A percentile compares a stretch with the other conserved stretches of the same genome.
These are phyloP conservation scores for Naganishia sp. DNA, from an alignment of 1,284 basidiomycete genomes.

Conservation along the genomic window DNA sequence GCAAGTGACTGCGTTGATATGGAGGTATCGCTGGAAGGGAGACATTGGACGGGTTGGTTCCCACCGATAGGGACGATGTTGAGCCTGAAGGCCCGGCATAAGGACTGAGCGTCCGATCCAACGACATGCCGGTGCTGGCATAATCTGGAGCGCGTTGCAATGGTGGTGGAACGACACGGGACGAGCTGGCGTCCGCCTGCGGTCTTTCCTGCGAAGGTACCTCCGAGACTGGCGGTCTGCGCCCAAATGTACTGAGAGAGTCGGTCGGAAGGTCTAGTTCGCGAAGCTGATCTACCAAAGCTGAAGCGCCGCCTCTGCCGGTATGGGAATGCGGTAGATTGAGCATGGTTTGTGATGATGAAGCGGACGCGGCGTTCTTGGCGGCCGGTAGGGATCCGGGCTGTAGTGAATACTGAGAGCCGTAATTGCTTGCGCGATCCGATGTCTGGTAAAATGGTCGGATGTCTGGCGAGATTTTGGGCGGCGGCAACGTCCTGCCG, in stretches of 20 bases:
- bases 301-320: slow-evolving; percentile 40
- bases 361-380: slow-evolving; percentile 8
- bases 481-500: slow-evolving; percentile 49
- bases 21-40: slow-evolving; percentile 9
- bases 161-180: slow-evolving; percentile 23
- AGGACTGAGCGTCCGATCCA: slow-evolving; percentile 12
- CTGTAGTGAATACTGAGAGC: slow-evolving; percentile 15
- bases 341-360: slow-evolving; percentile 29
- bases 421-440: slow-evolving; percentile 20
- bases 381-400: background rate
- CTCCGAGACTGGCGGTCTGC: slow-evolving; percentile 35
- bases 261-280: slow-evolving; percentile 54
- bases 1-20: slow-evolving; percentile 31
- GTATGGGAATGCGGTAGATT: slow-evolving; percentile 4
- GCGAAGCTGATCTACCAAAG: slow-evolving; percentile 52
- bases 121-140: background rate
- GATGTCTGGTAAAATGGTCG: slow-evolving; percentile 25
- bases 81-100: slow-evolving; percentile 21
- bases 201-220: slow-evolving; percentile 20
- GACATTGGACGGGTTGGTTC: slow-evolving; percentile 11
- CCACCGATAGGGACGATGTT: slow-evolving; percentile 12
- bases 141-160: slow-evolving; percentile 10
- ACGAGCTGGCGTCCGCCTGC: background rate
- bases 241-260: slow-evolving; percentile 52
- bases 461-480: slow-evolving; percentile 33